Base-by-base conservation (phyloP, 805 yeast species). In the Maudiozyma turicensis region DNA sequence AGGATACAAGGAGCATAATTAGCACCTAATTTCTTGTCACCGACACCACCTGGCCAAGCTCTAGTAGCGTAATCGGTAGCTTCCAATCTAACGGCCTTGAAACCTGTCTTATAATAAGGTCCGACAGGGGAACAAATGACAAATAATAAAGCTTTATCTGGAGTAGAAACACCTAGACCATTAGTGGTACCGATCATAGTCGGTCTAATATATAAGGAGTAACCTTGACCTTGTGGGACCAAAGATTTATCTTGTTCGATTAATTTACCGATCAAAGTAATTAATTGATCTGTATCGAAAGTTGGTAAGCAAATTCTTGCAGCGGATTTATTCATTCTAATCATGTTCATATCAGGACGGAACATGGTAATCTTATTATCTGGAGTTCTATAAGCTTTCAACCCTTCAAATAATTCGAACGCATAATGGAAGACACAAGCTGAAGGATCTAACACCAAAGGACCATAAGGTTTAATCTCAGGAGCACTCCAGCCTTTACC, bases 21-120 rank as follows among this genome's bases (percentile, higher is more conserved):
- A 52, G 96, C 97, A 68, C 98, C 98, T 60, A 91, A 80, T 72
- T 91, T 91, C 69, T 80, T 83, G 77, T 90, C 84, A 70, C 98
- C 98, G 58, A 80, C 87, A 68, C 98, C 98, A 62, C 96, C 96
- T 63, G 98, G 98, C 98, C 98, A 91, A 30, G 98, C 98, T 73
- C 98, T 85, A 31, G 89, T 89, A 45, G 95, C 95, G 59, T 86
- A 81, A 65, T 87, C 95, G 35, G 96, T 89, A 58, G 97, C 97
- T 72, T 90, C 96, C 56, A 91, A 76, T 52, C 78, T 76, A 48
- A 91, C 95, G 39, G 98, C 96, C 71, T 90, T 87, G 80, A 91
- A 91, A n/a, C 97, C 97, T 14, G 95, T 84, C 59, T 84, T 77
- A 71, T 84, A 87, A 76, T 90, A 91, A 20, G 97, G 97, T 43